Percentiles rank a stretch among this genome's conserved stretches.
These are phyloP conservation scores for Leucogyrophana mollusca DNA, from an alignment of 768 basidiomycete genomes.

Conservation along the genomic window DNA sequence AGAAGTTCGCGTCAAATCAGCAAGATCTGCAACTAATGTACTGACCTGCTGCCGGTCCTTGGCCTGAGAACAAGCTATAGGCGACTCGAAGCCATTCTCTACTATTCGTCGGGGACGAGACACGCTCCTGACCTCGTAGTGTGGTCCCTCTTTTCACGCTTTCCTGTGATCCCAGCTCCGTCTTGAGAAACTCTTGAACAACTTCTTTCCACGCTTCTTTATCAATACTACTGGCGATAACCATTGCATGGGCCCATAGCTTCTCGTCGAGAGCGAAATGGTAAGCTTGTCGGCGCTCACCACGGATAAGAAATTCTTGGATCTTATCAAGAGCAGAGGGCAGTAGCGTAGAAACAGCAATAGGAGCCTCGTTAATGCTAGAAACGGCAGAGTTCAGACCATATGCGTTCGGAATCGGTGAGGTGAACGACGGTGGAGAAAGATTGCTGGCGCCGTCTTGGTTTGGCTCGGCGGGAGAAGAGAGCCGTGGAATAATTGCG, in stretches of 20 bases:
- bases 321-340: constrained; percentile 73
- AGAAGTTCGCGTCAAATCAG: constrained; percentile 7
- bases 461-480: constrained; percentile 21
- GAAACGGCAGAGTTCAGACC: constrained; percentile 12
- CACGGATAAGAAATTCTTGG: constrained; percentile 74
- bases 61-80: constrained; percentile 83
- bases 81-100: constrained; percentile 76
- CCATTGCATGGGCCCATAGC: constrained; percentile 94
- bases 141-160: constrained; percentile 14
- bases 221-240: constrained; percentile 91
- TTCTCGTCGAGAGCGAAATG: constrained; percentile 85
- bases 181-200: constrained; percentile 78
- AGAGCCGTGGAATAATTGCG: constrained; percentile 68
- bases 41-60: constrained; percentile 71
- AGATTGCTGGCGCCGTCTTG: constrained; percentile 16
- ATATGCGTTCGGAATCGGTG: constrained; percentile 19
- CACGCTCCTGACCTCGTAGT: constrained; percentile 17
- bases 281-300: constrained; percentile 84
- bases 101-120: constrained; percentile 39
- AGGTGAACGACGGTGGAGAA: constrained; percentile 30
- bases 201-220: constrained; percentile 93
- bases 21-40: constrained; percentile 20
- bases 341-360: constrained; percentile 59
- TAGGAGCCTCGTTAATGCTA: constrained; percentile 43
- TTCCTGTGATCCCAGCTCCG: constrained; percentile 60